Evolutionary conservation across 2,329 filamentous ascomycete species (phyloP).

Genomic region (Calycina herbarum): DNA sequence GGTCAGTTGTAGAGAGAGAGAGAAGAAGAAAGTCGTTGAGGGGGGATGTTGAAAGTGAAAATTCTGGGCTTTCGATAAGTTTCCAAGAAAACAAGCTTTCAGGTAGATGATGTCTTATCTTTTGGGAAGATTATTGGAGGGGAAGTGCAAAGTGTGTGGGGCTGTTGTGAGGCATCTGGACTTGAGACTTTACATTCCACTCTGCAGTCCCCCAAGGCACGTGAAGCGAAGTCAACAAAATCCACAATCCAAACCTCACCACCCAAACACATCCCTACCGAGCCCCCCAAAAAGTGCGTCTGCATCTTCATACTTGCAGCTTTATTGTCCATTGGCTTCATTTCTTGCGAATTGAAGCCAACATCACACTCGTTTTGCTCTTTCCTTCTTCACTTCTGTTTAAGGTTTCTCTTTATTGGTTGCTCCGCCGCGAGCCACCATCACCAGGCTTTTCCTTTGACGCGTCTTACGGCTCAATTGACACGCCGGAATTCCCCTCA

Average conservation of each 20-base stretch:
- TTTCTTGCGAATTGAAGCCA: background rate
- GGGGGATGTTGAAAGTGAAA: too few species aligned
- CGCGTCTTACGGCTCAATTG: background rate
- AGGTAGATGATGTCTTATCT: background rate
- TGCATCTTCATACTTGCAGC: slow-evolving; percentile 1
- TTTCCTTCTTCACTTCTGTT: slow-evolving; percentile 4
- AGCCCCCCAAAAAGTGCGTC: background rate
- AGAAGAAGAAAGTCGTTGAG: too few species aligned
- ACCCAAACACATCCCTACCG: background rate
- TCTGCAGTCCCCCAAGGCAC: background rate
- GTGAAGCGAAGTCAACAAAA: slow-evolving; percentile 7
- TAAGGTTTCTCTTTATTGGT: slow-evolving; percentile 1
- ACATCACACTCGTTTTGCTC: background rate
- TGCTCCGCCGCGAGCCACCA: background rate
- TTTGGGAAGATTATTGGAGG: background rate
- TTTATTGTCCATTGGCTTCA: background rate
- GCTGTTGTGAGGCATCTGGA: background rate
- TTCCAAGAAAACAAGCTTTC: too few species aligned
- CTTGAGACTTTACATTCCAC: background rate
- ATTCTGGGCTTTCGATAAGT: too few species aligned
- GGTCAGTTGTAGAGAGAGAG: too few species aligned
- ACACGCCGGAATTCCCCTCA: background rate
- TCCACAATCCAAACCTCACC: background rate
- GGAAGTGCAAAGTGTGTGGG: background rate
- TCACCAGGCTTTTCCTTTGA: background rate